These are phyloP conservation scores for Hyparrhenia diplandra DNA, from an alignment of 176 grass and related monocot species.

Conservation along the genomic window DNA sequence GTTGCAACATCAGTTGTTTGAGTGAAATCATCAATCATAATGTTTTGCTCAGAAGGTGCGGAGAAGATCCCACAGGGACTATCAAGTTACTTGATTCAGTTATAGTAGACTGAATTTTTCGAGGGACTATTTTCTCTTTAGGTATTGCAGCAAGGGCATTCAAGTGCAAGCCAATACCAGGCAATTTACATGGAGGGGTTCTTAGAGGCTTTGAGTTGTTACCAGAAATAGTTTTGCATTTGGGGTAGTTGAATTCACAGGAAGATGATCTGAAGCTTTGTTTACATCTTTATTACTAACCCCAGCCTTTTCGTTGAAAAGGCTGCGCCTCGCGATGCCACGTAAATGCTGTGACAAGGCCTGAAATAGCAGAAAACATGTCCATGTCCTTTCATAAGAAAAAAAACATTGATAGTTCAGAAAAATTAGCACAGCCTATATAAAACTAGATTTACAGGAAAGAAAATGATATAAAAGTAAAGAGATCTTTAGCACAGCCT, in stretches of 20 bases:
- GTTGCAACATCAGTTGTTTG: slow-evolving; percentile 22
- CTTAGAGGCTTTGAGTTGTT: slow-evolving; percentile 48
- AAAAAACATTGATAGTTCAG: slow-evolving; percentile 12
- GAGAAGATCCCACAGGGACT: slow-evolving; percentile 30
- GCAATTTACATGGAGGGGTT: slow-evolving; percentile 57
- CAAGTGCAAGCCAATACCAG: slow-evolving; percentile 99
- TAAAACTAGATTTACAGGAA: no score
- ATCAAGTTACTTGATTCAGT: slow-evolving; percentile 42
- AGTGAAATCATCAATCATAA: slow-evolving; percentile 27
- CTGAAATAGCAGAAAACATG: slow-evolving; percentile 42
- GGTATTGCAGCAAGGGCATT: slow-evolving; percentile 74
- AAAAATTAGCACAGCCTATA: background rate
- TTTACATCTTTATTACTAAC: slow-evolving; percentile 28
- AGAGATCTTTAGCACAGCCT: no score
- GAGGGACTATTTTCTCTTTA: slow-evolving; percentile 49
- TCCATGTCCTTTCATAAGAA: background rate
- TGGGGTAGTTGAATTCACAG: slow-evolving; percentile 44
- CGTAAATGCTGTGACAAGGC: slow-evolving; percentile 63
- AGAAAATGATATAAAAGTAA: no score
- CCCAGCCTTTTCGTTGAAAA: slow-evolving; percentile 75
- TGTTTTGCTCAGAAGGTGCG: slow-evolving; percentile 35
- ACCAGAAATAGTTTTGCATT: slow-evolving; percentile 47
- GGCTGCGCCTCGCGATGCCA: slow-evolving; percentile 73
- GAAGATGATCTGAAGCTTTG: slow-evolving; percentile 23
- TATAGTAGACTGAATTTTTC: slow-evolving; percentile 24